phyloP scores from a whole-genome alignment of 23 red algal species.

The Agarophyton chilense region DNA sequence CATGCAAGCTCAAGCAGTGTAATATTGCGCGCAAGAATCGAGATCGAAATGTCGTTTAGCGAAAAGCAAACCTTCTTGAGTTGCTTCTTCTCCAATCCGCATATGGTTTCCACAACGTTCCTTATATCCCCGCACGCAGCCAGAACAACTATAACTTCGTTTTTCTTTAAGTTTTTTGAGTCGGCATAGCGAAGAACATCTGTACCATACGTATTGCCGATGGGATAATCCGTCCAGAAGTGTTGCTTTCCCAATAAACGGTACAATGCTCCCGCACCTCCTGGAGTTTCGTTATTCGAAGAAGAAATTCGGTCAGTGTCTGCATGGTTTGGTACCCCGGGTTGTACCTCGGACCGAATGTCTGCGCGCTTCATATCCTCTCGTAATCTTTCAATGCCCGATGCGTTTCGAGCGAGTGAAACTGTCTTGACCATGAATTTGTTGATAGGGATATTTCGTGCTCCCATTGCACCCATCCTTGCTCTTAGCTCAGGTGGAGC shows the following conservation, averaged over 20 bases:
- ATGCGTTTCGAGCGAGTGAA: background rate
- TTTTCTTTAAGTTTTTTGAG: background rate
- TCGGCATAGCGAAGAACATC: slow-evolving; percentile 3
- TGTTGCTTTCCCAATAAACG: background rate
- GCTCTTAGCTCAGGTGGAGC: background rate
- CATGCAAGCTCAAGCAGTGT: slow-evolving; percentile 16
- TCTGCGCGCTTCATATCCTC: background rate
- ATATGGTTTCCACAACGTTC: slow-evolving; percentile 19
- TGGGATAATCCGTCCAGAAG: background rate
- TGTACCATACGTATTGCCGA: slow-evolving; percentile 21
- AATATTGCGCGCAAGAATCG: slow-evolving; percentile 21
- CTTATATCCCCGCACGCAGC: slow-evolving; percentile 28
- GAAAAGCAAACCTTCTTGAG: background rate
- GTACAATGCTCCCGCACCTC: slow-evolving; percentile 18
- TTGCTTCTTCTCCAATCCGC: background rate
- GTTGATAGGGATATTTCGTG: background rate
- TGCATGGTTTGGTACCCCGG: background rate
- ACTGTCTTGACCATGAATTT: background rate
- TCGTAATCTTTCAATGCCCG: slow-evolving; percentile 12
- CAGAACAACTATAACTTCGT: background rate
- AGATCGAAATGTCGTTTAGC: slow-evolving; percentile 18
- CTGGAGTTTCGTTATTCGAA: background rate
- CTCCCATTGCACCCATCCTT: slow-evolving; percentile 11
- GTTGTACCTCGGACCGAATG: background rate
- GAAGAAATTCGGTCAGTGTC: background rate